Percentiles rank a stretch among this genome's conserved stretches.
Conservation (phyloP, 192 early-diverging fungal species). For the Umbelopsis vinacea region DNA sequence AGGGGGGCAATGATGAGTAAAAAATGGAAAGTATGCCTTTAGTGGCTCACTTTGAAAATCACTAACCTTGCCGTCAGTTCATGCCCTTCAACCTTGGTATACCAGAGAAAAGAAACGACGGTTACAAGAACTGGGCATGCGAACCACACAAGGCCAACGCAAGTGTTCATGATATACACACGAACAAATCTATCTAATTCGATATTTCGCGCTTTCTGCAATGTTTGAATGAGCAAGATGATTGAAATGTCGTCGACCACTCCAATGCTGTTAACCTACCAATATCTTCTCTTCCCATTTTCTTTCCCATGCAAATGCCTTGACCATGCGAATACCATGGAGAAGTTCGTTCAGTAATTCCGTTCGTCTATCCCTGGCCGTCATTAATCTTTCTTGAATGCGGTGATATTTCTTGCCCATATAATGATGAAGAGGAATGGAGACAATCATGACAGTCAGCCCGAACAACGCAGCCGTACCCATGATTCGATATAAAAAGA, state of each 20-base stretch:
- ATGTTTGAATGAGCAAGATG: neutral
- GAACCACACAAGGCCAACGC: constrained; percentile 55
- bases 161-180: constrained; percentile 37
- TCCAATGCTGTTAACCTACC: constrained; percentile 32
- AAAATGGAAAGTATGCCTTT: too few species aligned
- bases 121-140: constrained; percentile 61
- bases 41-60: neutral
- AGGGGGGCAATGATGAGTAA: too few species aligned
- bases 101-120: constrained; percentile 61
- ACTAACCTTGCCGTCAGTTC: constrained; percentile 46
- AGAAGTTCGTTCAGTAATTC: constrained; percentile 78
- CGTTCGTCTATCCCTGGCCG: constrained; percentile 75
- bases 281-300: constrained; percentile 73
- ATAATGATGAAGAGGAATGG: constrained; percentile 63
- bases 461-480: constrained; percentile 82
- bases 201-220: constrained; percentile 29
- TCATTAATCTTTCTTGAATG: constrained; percentile 58
- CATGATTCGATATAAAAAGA: constrained; percentile 74
- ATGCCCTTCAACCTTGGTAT: constrained; percentile 55
- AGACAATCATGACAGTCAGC: constrained; percentile 67
- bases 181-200: constrained; percentile 41
- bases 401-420: constrained; percentile 57
- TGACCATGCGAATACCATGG: constrained; percentile 83
- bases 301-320: constrained; percentile 82
- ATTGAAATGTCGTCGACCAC: neutral